Evolutionary conservation across 805 yeast species (phyloP), one percentile per base, ranked within the genome.

Genomic region (Debaryomyces castellii): DNA sequence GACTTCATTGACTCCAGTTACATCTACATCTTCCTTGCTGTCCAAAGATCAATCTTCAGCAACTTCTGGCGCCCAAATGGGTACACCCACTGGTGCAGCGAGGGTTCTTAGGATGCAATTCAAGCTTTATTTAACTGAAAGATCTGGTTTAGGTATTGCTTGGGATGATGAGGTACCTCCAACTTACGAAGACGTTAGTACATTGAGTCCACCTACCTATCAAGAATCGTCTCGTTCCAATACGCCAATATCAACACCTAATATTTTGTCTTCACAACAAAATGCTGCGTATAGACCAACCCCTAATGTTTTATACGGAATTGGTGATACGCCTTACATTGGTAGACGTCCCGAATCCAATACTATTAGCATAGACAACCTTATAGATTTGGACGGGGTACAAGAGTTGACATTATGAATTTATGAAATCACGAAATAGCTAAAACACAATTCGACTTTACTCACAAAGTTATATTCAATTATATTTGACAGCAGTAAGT

Each of bases 101-200:
- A 73, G 99, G 40, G 96, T 94, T 1, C 71, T 94, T 49, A 72
- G 98, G 52, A 94, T 94, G 97, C 97, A 91, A 64, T 92, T 94
- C 68, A 85, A 86, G 52, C 57, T 92, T n/a, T 72, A 74, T 2
- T 67, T 94, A 18, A 87, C 96, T 2, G 98, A 91, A 61, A 75
- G 98, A 48, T 85, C 96, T 0, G 99, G 99, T 0, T 74, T 94
- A 35, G 99, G 99, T 4, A 89, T 94, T 24, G 87, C 97, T 0
- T 94, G 99, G 98, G 97, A 92, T 65, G 97, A 92, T 60, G 99
- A 94, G 65, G 98, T 95, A 14, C 99, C 99, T 2, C 99, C 99
- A 1, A 87, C 90, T 17, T 94, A 94, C 58, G 89, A 82, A 44
- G 92, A 89, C 53, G 90, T 94, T 17, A 74, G 82, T 23, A 82